These are phyloP conservation scores for Ustilago curta DNA, from an alignment of 1,284 basidiomycete genomes.

Conservation along the genomic window DNA sequence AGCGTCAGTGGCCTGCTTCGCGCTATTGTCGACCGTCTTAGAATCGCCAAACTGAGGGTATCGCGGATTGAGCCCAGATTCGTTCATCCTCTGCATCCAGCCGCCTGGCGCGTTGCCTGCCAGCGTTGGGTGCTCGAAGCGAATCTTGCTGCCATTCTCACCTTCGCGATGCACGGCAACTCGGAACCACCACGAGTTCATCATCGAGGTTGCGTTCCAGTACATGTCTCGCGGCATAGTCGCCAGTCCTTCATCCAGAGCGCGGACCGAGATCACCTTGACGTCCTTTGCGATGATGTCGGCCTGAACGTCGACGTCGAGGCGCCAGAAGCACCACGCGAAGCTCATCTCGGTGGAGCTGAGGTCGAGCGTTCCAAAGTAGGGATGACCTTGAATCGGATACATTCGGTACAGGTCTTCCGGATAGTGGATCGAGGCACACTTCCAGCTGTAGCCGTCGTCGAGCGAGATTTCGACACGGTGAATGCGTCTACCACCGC, in stretches of 20 bases:
- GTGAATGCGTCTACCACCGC: slow-evolving; percentile 76
- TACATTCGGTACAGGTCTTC: slow-evolving; percentile 74
- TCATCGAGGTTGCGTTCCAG: slow-evolving; percentile 74
- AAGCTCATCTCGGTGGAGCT: slow-evolving; percentile 74
- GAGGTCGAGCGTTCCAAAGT: slow-evolving; percentile 72
- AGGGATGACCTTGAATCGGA: slow-evolving; percentile 62
- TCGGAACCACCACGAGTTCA: slow-evolving; percentile 76
- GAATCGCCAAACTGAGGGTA: slow-evolving; percentile 69
- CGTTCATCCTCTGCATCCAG: slow-evolving; percentile 77
- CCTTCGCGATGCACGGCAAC: slow-evolving; percentile 73
- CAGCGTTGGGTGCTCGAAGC: slow-evolving; percentile 77
- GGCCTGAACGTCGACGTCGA: slow-evolving; percentile 70
- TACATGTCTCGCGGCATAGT: slow-evolving; percentile 74
- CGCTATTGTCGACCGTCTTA: background rate
- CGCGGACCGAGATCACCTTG: slow-evolving; percentile 74
- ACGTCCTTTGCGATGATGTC: slow-evolving; percentile 70
- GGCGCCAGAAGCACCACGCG: slow-evolving; percentile 78
- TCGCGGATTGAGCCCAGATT: slow-evolving; percentile 72
- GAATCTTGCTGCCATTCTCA: slow-evolving; percentile 66
- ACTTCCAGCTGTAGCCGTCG: slow-evolving; percentile 74
- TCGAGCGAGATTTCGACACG: slow-evolving; percentile 77
- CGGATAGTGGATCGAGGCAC: slow-evolving; percentile 73
- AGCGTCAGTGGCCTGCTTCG: background rate
- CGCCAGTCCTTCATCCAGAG: slow-evolving; percentile 75
- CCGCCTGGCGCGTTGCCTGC: slow-evolving; percentile 74